phyloP scores from a whole-genome alignment of 768 basidiomycete genomes.

The Phylloporus rhodoxanthus region DNA sequence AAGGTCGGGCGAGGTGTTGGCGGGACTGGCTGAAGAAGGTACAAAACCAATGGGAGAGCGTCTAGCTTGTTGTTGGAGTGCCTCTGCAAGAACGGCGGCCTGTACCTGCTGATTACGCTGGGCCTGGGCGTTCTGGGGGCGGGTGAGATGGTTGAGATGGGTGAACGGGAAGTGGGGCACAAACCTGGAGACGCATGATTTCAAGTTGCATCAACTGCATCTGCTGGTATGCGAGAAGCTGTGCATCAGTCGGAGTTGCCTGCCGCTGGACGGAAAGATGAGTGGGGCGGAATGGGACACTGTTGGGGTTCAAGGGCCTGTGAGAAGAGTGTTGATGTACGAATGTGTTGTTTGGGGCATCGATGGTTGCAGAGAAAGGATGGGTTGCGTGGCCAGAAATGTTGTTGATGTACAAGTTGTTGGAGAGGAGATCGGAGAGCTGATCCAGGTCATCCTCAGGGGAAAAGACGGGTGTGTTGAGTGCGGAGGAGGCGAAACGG shows the following conservation, averaged over 20 bases:
- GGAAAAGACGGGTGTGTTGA: slow-evolving; percentile 40
- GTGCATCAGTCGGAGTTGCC: slow-evolving; percentile 35
- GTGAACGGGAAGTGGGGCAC: slow-evolving; percentile 10
- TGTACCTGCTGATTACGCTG: slow-evolving; percentile 60
- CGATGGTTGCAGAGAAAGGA: slow-evolving; percentile 69
- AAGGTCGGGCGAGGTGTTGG: slow-evolving; percentile 57
- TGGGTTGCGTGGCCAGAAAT: slow-evolving; percentile 30
- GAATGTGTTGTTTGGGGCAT: slow-evolving; percentile 62
- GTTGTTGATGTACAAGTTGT: slow-evolving; percentile 46
- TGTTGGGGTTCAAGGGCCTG: slow-evolving; percentile 50
- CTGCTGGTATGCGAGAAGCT: slow-evolving; percentile 58
- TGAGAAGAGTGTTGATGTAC: slow-evolving; percentile 53
- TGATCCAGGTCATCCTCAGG: slow-evolving; percentile 58
- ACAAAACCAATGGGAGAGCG: slow-evolving; percentile 27
- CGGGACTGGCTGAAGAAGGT: slow-evolving; percentile 72
- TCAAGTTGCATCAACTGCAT: slow-evolving; percentile 85
- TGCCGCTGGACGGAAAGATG: slow-evolving; percentile 40
- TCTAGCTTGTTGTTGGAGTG: slow-evolving; percentile 45
- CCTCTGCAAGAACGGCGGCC: slow-evolving; percentile 61
- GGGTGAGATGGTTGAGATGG: slow-evolving; percentile 9
- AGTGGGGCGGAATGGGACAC: slow-evolving; percentile 40
- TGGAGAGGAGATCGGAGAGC: slow-evolving; percentile 49
- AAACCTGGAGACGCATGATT: slow-evolving; percentile 73
- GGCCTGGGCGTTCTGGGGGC: slow-evolving; percentile 53
- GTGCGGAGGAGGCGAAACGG: slow-evolving; percentile 41